A percentile compares a stretch with the other conserved stretches of the same genome.
Evolutionary conservation across 139 green algal genomes (phyloP).

Genomic region (Bryopsis sp.): DNA sequence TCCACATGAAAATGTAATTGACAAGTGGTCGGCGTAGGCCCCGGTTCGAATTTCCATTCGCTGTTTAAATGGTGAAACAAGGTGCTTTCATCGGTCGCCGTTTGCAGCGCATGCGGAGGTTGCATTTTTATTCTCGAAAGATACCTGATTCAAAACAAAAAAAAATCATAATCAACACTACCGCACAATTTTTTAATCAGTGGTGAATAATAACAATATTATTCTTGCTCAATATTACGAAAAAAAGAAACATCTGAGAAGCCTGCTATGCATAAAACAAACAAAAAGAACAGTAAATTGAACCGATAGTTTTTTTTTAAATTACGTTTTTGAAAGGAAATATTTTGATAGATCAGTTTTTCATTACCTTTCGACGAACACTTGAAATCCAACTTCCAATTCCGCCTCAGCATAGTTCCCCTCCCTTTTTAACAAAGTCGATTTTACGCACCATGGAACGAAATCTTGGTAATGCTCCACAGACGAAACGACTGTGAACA

Average conservation of each 20-base stretch:
- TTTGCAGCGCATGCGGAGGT: conserved; percentile 30
- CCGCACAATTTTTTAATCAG: not conserved
- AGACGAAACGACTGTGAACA: conserved; percentile 73
- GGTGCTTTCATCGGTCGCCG: conserved; percentile 48
- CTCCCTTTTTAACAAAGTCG: conserved; percentile 31
- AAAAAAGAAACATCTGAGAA: not conserved
- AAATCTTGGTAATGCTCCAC: conserved; percentile 82
- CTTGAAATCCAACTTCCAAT: conserved; percentile 85
- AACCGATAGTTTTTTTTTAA: not conserved
- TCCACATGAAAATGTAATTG: conserved; percentile 76
- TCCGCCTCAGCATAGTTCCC: conserved; percentile 70
- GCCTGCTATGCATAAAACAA: not conserved
- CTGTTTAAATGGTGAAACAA: conserved; percentile 80
- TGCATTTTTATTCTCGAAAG: conserved; percentile 59
- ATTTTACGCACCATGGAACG: conserved; percentile 79
- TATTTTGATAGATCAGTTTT: not conserved
- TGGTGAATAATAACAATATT: not conserved
- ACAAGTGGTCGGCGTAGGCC: conserved; percentile 45
- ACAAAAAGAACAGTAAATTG: not conserved
- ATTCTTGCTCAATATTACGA: not conserved
- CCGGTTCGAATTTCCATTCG: conserved; percentile 62
- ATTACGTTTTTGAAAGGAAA: not conserved
- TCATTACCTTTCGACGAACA: conserved; percentile 54
- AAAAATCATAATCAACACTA: not conserved
- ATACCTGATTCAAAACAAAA: conserved; percentile 49